A percentile compares a stretch with the other conserved stretches of the same genome.
Conservation (phyloP, 2,329 filamentous ascomycete genomes). For the Xylariaceae sp. region DNA sequence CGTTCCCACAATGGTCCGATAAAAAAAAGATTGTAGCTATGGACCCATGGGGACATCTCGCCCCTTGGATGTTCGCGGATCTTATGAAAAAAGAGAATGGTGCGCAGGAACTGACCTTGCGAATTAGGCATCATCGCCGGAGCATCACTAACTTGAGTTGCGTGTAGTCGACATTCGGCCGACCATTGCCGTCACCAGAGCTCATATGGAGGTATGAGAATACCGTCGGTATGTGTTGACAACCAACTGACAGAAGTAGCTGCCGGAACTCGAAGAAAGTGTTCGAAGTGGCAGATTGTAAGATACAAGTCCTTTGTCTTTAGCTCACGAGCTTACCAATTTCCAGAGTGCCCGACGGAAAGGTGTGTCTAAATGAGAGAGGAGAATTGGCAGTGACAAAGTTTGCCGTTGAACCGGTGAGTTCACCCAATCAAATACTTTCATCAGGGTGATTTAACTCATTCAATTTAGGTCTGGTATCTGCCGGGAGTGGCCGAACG, state of each 20-base stretch:
- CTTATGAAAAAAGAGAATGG: conserved; percentile 70
- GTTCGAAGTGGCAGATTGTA: conserved; percentile 73
- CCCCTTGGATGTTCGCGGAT: conserved; percentile 78
- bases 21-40: conserved; percentile 94
- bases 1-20: conserved; percentile 85
- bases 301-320: conserved; percentile 21
- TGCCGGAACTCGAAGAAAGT: conserved; percentile 90
- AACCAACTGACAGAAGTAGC: conserved; percentile 34
- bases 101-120: conserved; percentile 30
- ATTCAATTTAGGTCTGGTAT: conserved; percentile 61
- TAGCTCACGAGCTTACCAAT: conserved; percentile 11
- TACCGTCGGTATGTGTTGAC: conserved; percentile 8
- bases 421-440: conserved; percentile 34
- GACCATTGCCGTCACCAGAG: conserved; percentile 86
- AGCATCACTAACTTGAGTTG: conserved; percentile 12
- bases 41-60: conserved; percentile 88
- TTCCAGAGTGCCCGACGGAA: conserved; percentile 66
- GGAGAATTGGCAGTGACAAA: conserved; percentile 94
- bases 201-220: conserved; percentile 71
- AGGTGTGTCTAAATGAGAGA: conserved; percentile 78
- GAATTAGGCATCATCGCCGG: neutral
- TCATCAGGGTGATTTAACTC: neutral
- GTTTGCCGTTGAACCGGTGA: conserved; percentile 88
- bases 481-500: conserved; percentile 82
- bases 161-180: conserved; percentile 71